These are phyloP conservation scores for Rhodamnia rubescens DNA, from an alignment of 345 rosid genomes.

Conservation along the genomic window DNA sequence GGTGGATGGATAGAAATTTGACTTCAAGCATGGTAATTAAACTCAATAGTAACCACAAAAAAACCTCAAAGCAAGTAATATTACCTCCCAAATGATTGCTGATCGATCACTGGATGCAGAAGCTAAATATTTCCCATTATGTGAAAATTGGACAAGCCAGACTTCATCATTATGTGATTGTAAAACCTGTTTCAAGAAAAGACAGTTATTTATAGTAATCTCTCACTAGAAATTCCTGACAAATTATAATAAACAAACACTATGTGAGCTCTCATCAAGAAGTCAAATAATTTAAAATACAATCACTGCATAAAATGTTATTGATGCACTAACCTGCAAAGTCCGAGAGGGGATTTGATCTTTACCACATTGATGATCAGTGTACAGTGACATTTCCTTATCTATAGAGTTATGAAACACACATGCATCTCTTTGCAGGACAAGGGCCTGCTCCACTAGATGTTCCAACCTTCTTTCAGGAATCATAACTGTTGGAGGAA, in stretches of 20 bases:
- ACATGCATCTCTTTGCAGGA: conserved; percentile 43
- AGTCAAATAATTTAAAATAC: background rate
- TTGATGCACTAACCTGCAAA: conserved; percentile 36
- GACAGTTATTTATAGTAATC: background rate
- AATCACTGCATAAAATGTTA: background rate
- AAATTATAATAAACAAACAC: background rate
- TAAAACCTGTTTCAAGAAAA: conserved; percentile 25
- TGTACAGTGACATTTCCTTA: conserved; percentile 43
- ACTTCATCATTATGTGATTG: conserved; percentile 54
- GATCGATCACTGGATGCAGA: conserved; percentile 47
- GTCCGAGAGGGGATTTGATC: conserved; percentile 50
- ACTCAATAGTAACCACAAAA: background rate
- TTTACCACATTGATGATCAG: conserved; percentile 60
- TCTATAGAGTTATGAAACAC: conserved; percentile 44
- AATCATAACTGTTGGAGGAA: conserved; percentile 41
- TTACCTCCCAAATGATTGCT: conserved; percentile 66
- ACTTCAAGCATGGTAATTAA: background rate
- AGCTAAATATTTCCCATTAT: conserved; percentile 54
- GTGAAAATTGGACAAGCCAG: conserved; percentile 67
- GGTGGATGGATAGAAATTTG: background rate
- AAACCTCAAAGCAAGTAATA: background rate
- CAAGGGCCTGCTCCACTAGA: conserved; percentile 58
- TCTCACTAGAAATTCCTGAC: background rate
- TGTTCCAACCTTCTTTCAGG: conserved; percentile 61
- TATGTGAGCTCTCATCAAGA: background rate